Base-by-base conservation (phyloP, 2,329 filamentous ascomycete genomes). In the Cordyceps cateniannulata region DNA sequence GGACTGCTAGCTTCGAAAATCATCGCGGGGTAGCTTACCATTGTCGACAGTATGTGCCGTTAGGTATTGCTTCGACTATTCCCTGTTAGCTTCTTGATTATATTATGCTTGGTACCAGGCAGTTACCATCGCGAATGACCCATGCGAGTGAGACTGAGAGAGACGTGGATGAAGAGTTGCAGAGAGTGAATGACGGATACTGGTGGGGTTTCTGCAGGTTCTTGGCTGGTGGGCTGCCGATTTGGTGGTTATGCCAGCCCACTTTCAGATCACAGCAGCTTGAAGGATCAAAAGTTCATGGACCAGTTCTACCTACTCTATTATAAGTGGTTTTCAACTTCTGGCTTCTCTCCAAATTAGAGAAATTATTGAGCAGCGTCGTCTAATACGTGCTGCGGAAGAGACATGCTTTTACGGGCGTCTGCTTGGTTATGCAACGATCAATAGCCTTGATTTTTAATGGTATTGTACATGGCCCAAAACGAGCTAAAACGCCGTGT, bases 11-110 rank as follows among this genome's bases (percentile, higher is more conserved):
- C 60, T 68, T 72, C 25, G 64, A 71, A 16, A n/a, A 18, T 32
- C n/a, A 24, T 67, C 63, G 72, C 72, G 69, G 57, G 57, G 57
- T 53, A 35, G 32, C 45, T 73, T 73, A 91, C 91, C 92, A 79
- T 92, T 85, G 72, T 96, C 90, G 73, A 96, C 85, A 48, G 92
- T 93, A 75, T 96, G 91, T 66, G 89, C 89, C 69, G 93, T 96
- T 64, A 99, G 84, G 74, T 97, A 99, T 87, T 98, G 95, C 79
- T 98, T 98, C 60, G 95, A 99, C 95, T 97, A 63, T 1, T 62
- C 65, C 32, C 18, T 20, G 8, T 14, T 18, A 62, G 48, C 9
- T 18, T 44, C 6, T 20, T 22, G 16, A 18, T 32, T 20, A 3
- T 16, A 2, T 20, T 9, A 20, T 44, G 35, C 18, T 10, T 18